Evolutionary conservation across 805 yeast genomes (phyloP).

Genomic region (Yamadazyma philogaea): DNA sequence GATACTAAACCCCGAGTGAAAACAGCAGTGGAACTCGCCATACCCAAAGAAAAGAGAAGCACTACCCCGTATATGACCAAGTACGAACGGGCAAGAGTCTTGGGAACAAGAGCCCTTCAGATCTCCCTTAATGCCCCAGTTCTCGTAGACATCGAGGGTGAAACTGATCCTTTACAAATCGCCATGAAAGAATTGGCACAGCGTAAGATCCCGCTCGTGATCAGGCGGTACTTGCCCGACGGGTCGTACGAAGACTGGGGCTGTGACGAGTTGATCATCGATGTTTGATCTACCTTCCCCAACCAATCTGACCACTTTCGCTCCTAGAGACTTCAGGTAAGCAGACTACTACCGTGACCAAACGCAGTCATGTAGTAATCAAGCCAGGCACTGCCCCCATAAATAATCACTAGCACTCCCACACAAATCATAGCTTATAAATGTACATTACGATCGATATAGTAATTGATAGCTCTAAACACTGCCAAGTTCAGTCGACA

Average conservation of each 20-base stretch:
- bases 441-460: background rate
- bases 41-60: conserved; percentile 81
- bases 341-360: too few relatives aligned
- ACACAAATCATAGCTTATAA: too few relatives aligned
- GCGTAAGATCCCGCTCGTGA: conserved; percentile 90
- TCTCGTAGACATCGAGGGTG: conserved; percentile 96
- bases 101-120: conserved; percentile 96
- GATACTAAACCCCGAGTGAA: conserved; percentile 52
- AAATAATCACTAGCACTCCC: too few relatives aligned
- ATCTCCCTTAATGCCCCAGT: conserved; percentile 99
- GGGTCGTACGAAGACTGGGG: conserved; percentile 99
- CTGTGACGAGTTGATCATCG: conserved; percentile 94
- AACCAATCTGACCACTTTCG: too few relatives aligned
- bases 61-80: conserved; percentile 99
- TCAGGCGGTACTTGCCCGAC: conserved; percentile 94
- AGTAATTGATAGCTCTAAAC: background rate
- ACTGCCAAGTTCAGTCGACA: conserved; percentile 25
- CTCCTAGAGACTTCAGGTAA: too few relatives aligned
- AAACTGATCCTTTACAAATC: conserved; percentile 96
- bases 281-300: conserved; percentile 35
- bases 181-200: conserved; percentile 97
- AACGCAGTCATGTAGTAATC: too few relatives aligned
- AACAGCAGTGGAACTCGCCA: conserved; percentile 76
- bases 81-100: conserved; percentile 94
- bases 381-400: too few relatives aligned